Conservation (phyloP, 345 rosid genomes). For the Camelina sativa region DNA sequence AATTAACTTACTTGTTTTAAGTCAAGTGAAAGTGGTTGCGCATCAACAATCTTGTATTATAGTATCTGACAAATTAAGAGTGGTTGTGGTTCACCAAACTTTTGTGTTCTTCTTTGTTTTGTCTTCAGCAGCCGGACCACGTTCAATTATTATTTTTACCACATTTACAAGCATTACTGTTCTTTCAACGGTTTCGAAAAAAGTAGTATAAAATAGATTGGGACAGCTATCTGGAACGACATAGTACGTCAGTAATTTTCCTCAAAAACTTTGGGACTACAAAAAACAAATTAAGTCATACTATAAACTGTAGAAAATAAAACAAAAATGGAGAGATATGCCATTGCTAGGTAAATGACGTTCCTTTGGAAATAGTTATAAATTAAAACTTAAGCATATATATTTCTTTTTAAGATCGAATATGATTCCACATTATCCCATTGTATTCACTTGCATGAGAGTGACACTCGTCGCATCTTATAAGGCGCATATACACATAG, state of each 20-base stretch:
- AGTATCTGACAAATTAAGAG: too few species aligned
- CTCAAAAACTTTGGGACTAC: not conserved
- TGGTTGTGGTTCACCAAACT: too few species aligned
- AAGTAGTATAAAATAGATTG: not conserved
- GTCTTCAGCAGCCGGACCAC: slow-evolving; percentile 24
- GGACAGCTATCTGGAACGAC: not conserved
- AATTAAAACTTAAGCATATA: too few species aligned
- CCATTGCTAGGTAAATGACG: not conserved
- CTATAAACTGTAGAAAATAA: not conserved
- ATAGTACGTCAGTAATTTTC: not conserved
- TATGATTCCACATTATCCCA: slow-evolving; percentile 23
- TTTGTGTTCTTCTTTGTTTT: slow-evolving; percentile 16
- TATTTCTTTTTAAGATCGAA: not conserved
- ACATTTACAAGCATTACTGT: not conserved
- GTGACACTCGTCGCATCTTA: slow-evolving; percentile 17
- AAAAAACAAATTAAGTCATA: not conserved
- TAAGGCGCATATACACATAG: not conserved
- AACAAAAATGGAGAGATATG: not conserved
- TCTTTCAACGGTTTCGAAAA: slow-evolving; percentile 6
- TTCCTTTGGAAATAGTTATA: not conserved
- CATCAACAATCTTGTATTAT: too few species aligned
- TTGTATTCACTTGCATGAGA: slow-evolving; percentile 13
- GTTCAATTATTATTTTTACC: not conserved
- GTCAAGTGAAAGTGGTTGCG: too few species aligned
- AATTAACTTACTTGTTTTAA: too few species aligned